Percentiles rank a stretch among this genome's conserved stretches.
phyloP scores from a whole-genome alignment of 73 alveolate species.

The Symbiodinium natans region DNA sequence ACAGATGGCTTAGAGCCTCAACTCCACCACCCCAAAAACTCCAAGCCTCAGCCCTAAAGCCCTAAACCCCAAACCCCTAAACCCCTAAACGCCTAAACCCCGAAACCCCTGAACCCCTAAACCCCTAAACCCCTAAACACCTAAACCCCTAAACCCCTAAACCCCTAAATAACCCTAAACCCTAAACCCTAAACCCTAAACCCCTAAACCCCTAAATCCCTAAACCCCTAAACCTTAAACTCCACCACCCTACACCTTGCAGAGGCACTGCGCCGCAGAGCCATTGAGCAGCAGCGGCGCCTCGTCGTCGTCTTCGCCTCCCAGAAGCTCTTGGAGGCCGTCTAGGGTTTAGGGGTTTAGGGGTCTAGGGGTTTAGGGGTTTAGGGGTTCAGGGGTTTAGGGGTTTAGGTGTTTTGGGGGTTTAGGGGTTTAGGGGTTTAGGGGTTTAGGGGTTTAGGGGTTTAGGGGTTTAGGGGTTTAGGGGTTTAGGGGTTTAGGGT shows the following conservation, averaged over 20 bases:
- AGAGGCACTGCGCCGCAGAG: constrained; percentile 43
- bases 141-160: neutral
- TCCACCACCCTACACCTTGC: too few relatives aligned
- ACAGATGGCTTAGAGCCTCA: neutral
- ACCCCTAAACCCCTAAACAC: neutral
- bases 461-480: neutral
- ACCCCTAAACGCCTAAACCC: neutral
- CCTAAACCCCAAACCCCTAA: neutral
- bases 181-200: neutral
- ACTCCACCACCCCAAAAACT: neutral
- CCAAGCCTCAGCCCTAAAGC: neutral
- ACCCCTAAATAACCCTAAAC: neutral
- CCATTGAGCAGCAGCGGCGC: constrained; percentile 65
- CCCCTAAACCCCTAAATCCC: neutral
- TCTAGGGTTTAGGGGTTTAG: neutral
- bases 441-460: neutral
- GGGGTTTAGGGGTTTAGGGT: neutral
- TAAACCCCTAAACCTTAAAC: too few relatives aligned
- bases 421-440: neutral
- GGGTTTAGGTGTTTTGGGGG: too few relatives aligned
- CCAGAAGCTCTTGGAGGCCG: constrained; percentile 37
- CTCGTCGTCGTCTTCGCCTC: constrained; percentile 64
- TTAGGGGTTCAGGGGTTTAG: neutral
- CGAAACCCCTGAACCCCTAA: neutral
- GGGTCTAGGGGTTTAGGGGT: neutral